phyloP scores from a whole-genome alignment of 306 rosid species.

The Geum urbanum region DNA sequence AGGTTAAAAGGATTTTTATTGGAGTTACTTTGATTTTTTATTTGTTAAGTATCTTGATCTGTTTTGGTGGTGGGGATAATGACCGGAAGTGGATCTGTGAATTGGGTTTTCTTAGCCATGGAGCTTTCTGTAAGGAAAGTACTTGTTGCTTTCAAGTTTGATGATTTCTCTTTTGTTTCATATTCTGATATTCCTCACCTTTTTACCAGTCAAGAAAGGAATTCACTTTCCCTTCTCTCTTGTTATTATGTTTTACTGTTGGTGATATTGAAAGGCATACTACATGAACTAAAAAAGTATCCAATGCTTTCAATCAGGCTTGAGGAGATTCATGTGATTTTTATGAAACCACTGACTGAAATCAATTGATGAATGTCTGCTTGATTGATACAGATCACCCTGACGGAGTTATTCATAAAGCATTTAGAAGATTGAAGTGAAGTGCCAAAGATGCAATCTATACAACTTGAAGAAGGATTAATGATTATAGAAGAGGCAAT shows the following conservation, averaged over 20 bases:
- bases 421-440: background rate
- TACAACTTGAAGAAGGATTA: slow-evolving; percentile 5
- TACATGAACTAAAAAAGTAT: too few relatives aligned
- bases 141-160: background rate
- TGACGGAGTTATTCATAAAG: background rate
- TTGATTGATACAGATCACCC: background rate
- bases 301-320: too few relatives aligned
- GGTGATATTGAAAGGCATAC: too few relatives aligned
- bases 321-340: too few relatives aligned
- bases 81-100: background rate
- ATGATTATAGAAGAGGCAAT: slow-evolving; percentile 4
- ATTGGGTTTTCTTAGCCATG: background rate
- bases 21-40: too few relatives aligned
- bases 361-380: background rate
- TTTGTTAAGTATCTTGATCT: too few relatives aligned
- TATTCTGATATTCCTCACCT: too few relatives aligned
- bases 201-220: too few relatives aligned
- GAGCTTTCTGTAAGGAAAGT: background rate
- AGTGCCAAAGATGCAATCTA: background rate
- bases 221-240: too few relatives aligned
- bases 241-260: too few relatives aligned
- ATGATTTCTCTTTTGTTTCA: background rate
- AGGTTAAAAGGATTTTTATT: too few relatives aligned
- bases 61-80: too few relatives aligned
- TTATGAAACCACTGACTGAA: background rate